Percentiles rank a stretch among this genome's conserved stretches.
Evolutionary conservation across 164 flowering plant genomes (phyloP).

Genomic region (Magnolia sinica): DNA sequence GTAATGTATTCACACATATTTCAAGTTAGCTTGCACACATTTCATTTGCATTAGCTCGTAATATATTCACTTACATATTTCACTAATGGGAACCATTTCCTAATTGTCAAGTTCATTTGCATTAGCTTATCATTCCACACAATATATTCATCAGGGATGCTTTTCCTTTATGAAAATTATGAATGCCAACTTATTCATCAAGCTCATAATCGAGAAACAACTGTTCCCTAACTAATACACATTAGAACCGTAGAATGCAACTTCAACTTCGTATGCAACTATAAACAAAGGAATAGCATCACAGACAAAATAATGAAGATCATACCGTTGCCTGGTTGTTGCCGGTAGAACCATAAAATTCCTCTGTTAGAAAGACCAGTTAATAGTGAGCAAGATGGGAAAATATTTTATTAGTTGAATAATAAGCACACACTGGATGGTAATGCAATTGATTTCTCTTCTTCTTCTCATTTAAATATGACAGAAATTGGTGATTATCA

Average conservation of each 20-base stretch:
- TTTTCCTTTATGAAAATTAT: not conserved
- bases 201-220: too few relatives aligned
- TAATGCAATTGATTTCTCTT: not conserved
- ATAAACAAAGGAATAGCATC: not conserved
- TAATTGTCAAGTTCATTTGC: not conserved
- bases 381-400: conserved; percentile 2
- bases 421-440: not conserved
- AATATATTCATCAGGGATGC: not conserved
- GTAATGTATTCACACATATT: too few relatives aligned
- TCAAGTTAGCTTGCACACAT: too few relatives aligned
- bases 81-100: not conserved
- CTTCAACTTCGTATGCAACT: not conserved
- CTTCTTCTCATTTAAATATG: not conserved
- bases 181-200: not conserved
- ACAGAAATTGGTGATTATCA: not conserved
- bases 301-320: not conserved
- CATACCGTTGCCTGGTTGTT: conserved; percentile 79
- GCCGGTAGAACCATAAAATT: conserved; percentile 63
- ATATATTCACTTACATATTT: not conserved
- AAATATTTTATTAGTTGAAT: not conserved
- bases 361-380: conserved; percentile 42
- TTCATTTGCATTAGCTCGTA: not conserved
- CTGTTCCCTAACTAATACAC: not conserved
- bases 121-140: not conserved
- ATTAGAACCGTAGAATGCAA: not conserved